These are phyloP conservation scores for Neurospora sp. DNA, from an alignment of 495 filamentous ascomycete genomes.

Conservation along the genomic window DNA sequence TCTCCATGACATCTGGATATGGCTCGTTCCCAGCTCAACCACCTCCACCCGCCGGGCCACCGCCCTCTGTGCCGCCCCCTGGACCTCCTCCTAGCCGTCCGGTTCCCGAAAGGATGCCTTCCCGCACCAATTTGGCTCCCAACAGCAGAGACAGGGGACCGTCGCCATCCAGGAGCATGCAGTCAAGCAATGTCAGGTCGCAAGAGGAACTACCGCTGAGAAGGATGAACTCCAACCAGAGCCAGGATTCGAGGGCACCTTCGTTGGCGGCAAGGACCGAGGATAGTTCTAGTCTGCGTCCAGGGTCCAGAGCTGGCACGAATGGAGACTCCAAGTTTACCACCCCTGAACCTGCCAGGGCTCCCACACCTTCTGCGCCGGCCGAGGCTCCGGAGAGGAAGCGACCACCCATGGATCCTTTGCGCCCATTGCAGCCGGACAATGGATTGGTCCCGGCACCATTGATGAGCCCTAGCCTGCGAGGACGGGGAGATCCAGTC, in stretches of 20 bases:
- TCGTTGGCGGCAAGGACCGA: conserved; percentile 35
- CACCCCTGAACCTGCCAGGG: conserved; percentile 16
- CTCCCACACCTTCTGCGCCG: conserved; percentile 19
- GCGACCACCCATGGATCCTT: conserved; percentile 43
- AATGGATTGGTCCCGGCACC: conserved; percentile 42
- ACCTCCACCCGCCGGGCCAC: conserved; percentile 6
- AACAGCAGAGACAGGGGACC: conserved; percentile 20
- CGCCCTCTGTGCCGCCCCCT: background rate
- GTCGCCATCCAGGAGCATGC: conserved; percentile 36
- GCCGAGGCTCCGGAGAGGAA: conserved; percentile 39
- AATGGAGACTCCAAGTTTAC: conserved; percentile 20
- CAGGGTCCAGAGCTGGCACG: conserved; percentile 35
- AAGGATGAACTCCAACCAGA: conserved; percentile 40
- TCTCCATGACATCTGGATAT: conserved; percentile 19
- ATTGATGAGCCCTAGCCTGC: conserved; percentile 38
- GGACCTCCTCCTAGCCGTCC: background rate
- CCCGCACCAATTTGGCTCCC: conserved; percentile 21
- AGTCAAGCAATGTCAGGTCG: conserved; percentile 27
- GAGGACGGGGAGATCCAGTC: conserved; percentile 27
- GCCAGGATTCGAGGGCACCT: conserved; percentile 44
- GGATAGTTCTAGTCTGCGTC: conserved; percentile 36
- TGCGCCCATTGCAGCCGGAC: conserved; percentile 29
- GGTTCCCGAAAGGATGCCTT: conserved; percentile 13
- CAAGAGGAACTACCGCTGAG: conserved; percentile 34
- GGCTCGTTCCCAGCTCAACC: background rate